Evolutionary conservation across 2,329 filamentous ascomycete genomes (phyloP), one percentile per base, ranked within the genome.

Genomic region (Stagonosporopsis vannaccii): DNA sequence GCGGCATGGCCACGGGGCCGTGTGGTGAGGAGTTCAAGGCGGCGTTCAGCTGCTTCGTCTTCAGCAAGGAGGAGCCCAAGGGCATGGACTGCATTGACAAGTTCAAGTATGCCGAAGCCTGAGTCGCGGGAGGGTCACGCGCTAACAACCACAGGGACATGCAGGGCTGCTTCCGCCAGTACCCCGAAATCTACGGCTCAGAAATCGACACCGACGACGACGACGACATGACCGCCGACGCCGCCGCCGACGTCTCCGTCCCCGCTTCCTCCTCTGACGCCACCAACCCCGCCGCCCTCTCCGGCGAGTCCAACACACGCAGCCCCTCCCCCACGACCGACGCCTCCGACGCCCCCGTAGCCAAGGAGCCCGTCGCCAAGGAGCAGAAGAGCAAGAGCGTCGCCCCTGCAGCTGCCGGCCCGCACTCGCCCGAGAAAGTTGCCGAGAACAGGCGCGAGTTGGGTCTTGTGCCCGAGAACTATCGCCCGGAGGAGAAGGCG

Each of bases 21-120:
- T 99, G 95, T 75, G 95, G 95, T 43, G 91, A 96, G 75, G 88
- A 98, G 72, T 99, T 99, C 85, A 92, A 89, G 81, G 88, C 88
- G 22, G 95, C 95, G 0, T 99, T 99, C 71, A 97, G 92, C 85
- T 99, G 95, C 81, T 99, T 99, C 71, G 92, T 99, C n/a, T 95
- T 89, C 80, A 96, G 91, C 3, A 87, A 86, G 37, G 91, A 96
- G 75, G 95, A 99, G 75, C 93, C 93, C 32, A 99, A 99, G 86
- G 94, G 94, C 47, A 94, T 97, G 81, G 92, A 97, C 75, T 97
- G 93, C 80, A 95, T 97, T 72, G 92, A 97, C 25, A 96, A 95
- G 80, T 97, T 97, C 84, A 93, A 96, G 92, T 95, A 83, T 42
- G 90, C 84, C 41, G 7, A 3, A 9, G 33, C 11, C n/a, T 37